Conservation (phyloP, 371 early-diverging fungal genomes). For the Mucor ambiguus region DNA sequence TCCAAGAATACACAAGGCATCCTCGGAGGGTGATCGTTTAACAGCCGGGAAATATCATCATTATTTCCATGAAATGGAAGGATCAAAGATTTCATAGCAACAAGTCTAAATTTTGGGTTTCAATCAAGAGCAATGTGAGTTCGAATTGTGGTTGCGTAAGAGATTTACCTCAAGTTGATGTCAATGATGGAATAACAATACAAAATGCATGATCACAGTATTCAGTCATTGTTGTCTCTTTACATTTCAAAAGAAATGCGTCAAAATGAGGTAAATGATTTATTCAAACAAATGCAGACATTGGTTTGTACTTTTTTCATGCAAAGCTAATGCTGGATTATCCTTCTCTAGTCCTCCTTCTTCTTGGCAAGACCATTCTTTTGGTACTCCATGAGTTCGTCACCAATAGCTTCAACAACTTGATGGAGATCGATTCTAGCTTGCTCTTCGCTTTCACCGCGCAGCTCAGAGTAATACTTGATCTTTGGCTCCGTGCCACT, state of each 20-base stretch:
- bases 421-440: conserved; percentile 47
- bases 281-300: not conserved
- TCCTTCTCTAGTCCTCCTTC: conserved; percentile 27
- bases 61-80: conserved; percentile 40
- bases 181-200: not conserved
- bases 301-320: no score
- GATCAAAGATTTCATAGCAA: conserved; percentile 21
- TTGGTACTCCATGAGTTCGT: conserved; percentile 57
- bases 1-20: conserved; percentile 10
- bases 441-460: conserved; percentile 55
- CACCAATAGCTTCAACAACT: conserved; percentile 60
- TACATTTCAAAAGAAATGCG: not conserved
- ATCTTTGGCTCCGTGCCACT: conserved; percentile 96
- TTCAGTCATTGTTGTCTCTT: not conserved
- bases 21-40: conserved; percentile 24
- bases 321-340: not conserved
- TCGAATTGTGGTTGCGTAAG: not conserved
- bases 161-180: not conserved
- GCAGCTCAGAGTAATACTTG: conserved; percentile 91
- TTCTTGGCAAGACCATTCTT: conserved; percentile 51
- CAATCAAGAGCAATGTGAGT: not conserved
- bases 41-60: conserved; percentile 33
- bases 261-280: not conserved
- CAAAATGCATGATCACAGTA: not conserved
- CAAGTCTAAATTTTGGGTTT: not conserved